These are phyloP conservation scores for Zygosaccharomyces lentus DNA, from an alignment of 805 yeast species.

Conservation along the genomic window DNA sequence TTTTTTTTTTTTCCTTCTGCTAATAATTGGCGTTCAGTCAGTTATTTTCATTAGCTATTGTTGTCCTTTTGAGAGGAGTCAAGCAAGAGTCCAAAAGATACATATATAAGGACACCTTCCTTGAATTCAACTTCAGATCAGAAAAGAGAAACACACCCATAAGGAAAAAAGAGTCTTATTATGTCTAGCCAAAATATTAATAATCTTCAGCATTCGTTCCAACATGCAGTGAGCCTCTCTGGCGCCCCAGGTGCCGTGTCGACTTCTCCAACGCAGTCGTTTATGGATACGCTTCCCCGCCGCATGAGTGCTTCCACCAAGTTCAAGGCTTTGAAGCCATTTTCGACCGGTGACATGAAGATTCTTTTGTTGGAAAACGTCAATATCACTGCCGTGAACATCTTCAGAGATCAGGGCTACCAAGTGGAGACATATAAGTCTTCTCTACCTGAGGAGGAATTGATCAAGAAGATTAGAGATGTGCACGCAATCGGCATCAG, in stretches of 20 bases:
- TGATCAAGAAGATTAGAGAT: conserved; percentile 86
- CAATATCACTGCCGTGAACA: conserved; percentile 84
- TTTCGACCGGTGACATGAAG: conserved; percentile 92
- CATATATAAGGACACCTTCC: conserved; percentile 7
- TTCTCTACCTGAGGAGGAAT: conserved; percentile 85
- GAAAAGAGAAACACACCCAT: not conserved
- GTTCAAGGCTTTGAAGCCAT: conserved; percentile 82
- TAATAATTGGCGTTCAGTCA: conserved; percentile 5
- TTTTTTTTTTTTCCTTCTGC: conserved; percentile 3
- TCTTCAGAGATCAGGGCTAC: conserved; percentile 85
- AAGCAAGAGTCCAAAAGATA: conserved; percentile 4
- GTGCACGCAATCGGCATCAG: conserved; percentile 98
- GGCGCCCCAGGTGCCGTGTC: conserved; percentile 69
- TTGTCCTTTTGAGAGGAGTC: conserved; percentile 10
- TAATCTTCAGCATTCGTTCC: conserved; percentile 50
- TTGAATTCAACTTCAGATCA: not conserved
- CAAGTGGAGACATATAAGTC: conserved; percentile 93
- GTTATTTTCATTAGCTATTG: not conserved
- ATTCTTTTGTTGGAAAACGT: conserved; percentile 89
- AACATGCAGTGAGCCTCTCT: conserved; percentile 48
- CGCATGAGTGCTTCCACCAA: conserved; percentile 43
- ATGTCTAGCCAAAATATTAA: conserved; percentile 71
- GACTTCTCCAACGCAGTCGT: conserved; percentile 76
- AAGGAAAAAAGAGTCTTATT: not conserved
- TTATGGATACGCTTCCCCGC: conserved; percentile 48